Base-by-base conservation (phyloP, 805 yeast species). In the Zygotorulaspora chibaensis region DNA sequence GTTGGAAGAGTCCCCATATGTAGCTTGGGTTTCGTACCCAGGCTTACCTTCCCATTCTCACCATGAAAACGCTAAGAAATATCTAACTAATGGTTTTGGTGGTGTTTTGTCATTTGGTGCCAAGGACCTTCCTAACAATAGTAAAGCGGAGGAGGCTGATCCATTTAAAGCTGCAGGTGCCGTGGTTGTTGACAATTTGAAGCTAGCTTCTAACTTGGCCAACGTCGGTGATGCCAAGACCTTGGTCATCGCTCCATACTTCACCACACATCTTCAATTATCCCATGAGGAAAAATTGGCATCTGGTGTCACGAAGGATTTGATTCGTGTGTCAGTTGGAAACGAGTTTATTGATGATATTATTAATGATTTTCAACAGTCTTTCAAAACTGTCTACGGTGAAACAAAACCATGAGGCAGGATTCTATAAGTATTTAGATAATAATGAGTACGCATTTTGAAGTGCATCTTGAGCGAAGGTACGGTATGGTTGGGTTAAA, bases 191-290 rank as follows among this genome's bases (percentile, higher is more conserved):
- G 96, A 90, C 68, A 72, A 70, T 57, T 79, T 93, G 68, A 79
- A 87, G 68, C 70, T 93, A 47, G 95, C 96, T 46, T 84, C 96
- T 27, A 87, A 89, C 72, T 80, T 93, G 64, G 98, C 99, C 40
- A 91, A 91, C 61, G 97, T 91, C 48, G 99, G 99, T 64, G 99
- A 91, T 63, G 83, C 91, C 41, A 93, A 91, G 74, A 87, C 98
- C 37, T 77, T 91, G 64, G 95, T 91, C 47, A 91, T 91, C 67
- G 90, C 96, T 44, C 99, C 99, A 54, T 90, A 84, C 76, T 88
- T 79, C 70, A 93, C 98, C 34, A 91, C 98, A 20, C 99, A 91
- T 70, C 90, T 88, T 66, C 98, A 93, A 73, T 77, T 91, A 62
- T 68, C 73, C 35, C 88, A 86, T 38, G 85, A 81, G 54, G 97